Evolutionary conservation across 176 grass and related monocot species (phyloP).

Genomic region (Musa itinerans): DNA sequence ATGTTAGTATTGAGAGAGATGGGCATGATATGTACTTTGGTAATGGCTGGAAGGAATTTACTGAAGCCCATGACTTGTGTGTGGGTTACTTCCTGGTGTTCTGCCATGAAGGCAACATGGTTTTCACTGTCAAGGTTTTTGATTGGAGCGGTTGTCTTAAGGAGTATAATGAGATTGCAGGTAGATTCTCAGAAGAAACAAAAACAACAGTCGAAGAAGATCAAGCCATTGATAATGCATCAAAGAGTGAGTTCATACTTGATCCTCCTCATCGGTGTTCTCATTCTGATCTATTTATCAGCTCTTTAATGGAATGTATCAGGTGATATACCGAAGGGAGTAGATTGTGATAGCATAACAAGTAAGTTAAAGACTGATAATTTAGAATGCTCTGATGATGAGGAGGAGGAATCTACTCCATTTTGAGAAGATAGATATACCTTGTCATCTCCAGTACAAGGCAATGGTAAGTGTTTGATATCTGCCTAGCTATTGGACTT

Average conservation of each 20-base stretch:
- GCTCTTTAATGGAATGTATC: background rate
- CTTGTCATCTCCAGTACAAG: too few species aligned
- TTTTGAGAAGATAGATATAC: too few species aligned
- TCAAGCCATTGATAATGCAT: too few species aligned
- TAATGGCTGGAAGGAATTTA: slow-evolving; percentile 16
- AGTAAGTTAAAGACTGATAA: too few species aligned
- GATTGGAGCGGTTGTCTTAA: slow-evolving; percentile 27
- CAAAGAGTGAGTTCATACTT: too few species aligned
- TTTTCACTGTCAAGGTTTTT: slow-evolving; percentile 29
- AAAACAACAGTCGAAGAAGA: background rate
- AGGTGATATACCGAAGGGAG: background rate
- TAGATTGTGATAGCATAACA: slow-evolving; percentile 1
- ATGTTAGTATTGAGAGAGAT: slow-evolving; percentile 18
- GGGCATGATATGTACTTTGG: slow-evolving; percentile 21
- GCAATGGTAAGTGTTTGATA: too few species aligned
- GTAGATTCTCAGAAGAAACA: too few species aligned
- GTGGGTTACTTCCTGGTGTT: slow-evolving; percentile 32
- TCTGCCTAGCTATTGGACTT: too few species aligned
- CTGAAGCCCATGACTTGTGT: slow-evolving; percentile 2
- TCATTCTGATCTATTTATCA: too few species aligned
- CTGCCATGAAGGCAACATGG: slow-evolving; percentile 24
- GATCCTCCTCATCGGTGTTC: too few species aligned
- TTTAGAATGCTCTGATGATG: too few species aligned
- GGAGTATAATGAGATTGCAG: slow-evolving; percentile 7
- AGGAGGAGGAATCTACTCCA: too few species aligned